These are phyloP conservation scores for Epichloe bromicola DNA, from an alignment of 2,329 filamentous ascomycete genomes.

Conservation along the genomic window DNA sequence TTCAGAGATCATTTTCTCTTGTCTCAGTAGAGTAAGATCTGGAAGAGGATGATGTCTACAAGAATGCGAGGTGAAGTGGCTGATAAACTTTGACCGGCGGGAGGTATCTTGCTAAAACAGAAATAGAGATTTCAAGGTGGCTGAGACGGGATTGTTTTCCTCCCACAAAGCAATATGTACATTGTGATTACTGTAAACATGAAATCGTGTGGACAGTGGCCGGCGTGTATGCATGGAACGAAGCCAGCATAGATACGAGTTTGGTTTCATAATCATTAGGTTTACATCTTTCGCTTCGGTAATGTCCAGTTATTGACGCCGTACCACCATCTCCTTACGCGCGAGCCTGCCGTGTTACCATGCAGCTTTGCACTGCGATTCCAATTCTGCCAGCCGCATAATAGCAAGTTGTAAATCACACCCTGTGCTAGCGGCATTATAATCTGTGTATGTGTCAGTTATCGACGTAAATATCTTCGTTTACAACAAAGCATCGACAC, in stretches of 20 bases:
- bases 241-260: not conserved
- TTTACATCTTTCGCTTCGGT: slow-evolving; percentile 34
- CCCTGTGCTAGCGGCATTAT: slow-evolving; percentile 82
- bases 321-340: slow-evolving; percentile 86
- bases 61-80: not conserved
- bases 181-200: not conserved
- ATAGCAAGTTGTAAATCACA: slow-evolving; percentile 70
- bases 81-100: too few relatives aligned
- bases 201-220: not conserved
- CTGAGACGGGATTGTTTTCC: too few relatives aligned
- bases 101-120: not conserved
- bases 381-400: slow-evolving; percentile 84
- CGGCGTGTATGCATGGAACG: not conserved
- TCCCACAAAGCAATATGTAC: not conserved
- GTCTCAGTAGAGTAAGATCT: not conserved
- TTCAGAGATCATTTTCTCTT: not conserved
- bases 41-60: not conserved
- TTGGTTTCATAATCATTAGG: not conserved
- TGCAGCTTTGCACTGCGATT: slow-evolving; percentile 66
- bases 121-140: not conserved
- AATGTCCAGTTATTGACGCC: slow-evolving; percentile 82
- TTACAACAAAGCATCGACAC: not conserved
- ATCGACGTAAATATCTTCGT: too few relatives aligned
- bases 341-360: slow-evolving; percentile 64
- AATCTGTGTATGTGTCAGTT: slow-evolving; percentile 37